Evolutionary conservation across 2,329 filamentous ascomycete genomes (phyloP).

Genomic region (Paecilomyces niveus): DNA sequence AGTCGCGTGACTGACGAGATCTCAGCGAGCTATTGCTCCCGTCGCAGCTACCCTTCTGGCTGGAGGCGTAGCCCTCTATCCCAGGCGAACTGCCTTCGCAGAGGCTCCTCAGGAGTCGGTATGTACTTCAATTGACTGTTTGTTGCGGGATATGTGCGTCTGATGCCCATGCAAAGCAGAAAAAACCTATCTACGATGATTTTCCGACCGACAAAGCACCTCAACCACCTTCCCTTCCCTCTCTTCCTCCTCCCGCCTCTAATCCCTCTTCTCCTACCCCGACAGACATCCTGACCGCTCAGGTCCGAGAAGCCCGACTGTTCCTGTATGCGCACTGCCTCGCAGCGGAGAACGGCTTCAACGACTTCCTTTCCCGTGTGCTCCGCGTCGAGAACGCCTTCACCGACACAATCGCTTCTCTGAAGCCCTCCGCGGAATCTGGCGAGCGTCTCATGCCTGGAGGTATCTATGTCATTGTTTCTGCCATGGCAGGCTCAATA

Average conservation of each 20-base stretch:
- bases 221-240: constrained; percentile 12
- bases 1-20: constrained; percentile 17
- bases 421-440: constrained; percentile 77
- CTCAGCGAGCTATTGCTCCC: constrained; percentile 31
- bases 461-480: constrained; percentile 83
- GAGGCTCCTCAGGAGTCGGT: constrained; percentile 33
- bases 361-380: constrained; percentile 69
- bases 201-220: constrained; percentile 19
- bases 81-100: constrained; percentile 34
- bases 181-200: constrained; percentile 41
- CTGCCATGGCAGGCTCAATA: constrained; percentile 92
- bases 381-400: constrained; percentile 84
- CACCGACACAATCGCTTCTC: constrained; percentile 78
- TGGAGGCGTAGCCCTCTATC: constrained; percentile 33
- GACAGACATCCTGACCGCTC: constrained; percentile 77
- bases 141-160: not conserved
- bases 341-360: constrained; percentile 72
- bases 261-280: constrained; percentile 56
- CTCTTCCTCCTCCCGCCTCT: constrained; percentile 15
- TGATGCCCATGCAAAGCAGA: constrained; percentile 15
- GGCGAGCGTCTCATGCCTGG: constrained; percentile 88
- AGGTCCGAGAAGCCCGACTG: constrained; percentile 74
- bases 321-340: constrained; percentile 71
- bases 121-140: constrained; percentile 10
- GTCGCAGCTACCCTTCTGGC: constrained; percentile 34